Conservation (phyloP, 2,329 filamentous ascomycete species). For the Ophiocordyceps robertsii region DNA sequence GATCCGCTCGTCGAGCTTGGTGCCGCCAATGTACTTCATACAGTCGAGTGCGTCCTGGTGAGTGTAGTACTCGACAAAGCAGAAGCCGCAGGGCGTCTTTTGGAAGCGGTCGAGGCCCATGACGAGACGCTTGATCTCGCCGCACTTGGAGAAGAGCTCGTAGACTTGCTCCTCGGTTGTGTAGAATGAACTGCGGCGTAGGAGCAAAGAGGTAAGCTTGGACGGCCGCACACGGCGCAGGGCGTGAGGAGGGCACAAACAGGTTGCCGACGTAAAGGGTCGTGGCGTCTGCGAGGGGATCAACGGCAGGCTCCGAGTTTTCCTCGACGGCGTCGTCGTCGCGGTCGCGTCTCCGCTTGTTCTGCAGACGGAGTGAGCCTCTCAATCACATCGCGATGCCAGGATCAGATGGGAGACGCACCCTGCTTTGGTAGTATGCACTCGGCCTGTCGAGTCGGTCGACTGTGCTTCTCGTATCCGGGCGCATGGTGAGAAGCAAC, state of each 20-base stretch:
- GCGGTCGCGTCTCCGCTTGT: constrained; percentile 57
- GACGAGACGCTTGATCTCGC: constrained; percentile 93
- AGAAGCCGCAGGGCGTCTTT: constrained; percentile 98
- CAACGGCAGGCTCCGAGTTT: constrained; percentile 35
- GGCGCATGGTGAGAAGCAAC: constrained; percentile 24
- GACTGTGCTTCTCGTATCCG: constrained; percentile 53
- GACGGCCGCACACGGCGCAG: background rate
- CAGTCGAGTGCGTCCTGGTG: constrained; percentile 95
- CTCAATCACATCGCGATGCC: no score
- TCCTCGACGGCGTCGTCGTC: constrained; percentile 37
- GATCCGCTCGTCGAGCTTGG: constrained; percentile 93
- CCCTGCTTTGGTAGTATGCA: constrained; percentile 79
- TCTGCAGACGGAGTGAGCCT: constrained; percentile 27
- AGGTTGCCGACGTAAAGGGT: constrained; percentile 97
- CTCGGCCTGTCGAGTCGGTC: constrained; percentile 89
- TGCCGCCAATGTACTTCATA: constrained; percentile 96
- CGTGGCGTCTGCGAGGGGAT: constrained; percentile 74
- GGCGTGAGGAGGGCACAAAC: constrained; percentile 26
- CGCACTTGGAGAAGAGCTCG: constrained; percentile 89
- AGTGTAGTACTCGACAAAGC: constrained; percentile 98
- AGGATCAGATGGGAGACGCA: constrained; percentile 24
- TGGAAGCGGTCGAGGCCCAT: constrained; percentile 96
- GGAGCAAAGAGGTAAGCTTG: background rate
- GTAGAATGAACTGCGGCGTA: constrained; percentile 64
- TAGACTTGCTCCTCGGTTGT: constrained; percentile 99